phyloP scores from a whole-genome alignment of 2,329 filamentous ascomycete genomes.

The Proliferodiscus dingleyae region DNA sequence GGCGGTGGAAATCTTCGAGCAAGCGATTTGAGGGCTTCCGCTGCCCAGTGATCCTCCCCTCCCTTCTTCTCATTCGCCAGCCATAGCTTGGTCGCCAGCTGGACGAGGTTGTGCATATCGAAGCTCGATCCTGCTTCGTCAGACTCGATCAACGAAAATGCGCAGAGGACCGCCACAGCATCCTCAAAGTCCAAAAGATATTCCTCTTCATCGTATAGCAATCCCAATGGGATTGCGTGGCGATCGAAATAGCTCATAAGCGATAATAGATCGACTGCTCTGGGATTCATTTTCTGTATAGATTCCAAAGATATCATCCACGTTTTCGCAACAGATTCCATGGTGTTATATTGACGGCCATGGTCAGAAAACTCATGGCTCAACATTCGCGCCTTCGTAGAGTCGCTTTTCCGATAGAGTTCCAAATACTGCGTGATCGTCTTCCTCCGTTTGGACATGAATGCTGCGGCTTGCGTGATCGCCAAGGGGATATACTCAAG shows the following conservation, averaged over 20 bases:
- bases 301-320: constrained; percentile 36
- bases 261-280: constrained; percentile 17
- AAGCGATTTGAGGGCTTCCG: neutral
- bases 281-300: constrained; percentile 27
- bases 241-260: constrained; percentile 21
- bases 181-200: constrained; percentile 26
- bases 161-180: constrained; percentile 32
- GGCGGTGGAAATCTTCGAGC: neutral
- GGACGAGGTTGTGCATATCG: constrained; percentile 20
- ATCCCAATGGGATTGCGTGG: constrained; percentile 20
- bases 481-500: constrained; percentile 29
- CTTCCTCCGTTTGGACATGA: constrained; percentile 22
- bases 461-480: constrained; percentile 27
- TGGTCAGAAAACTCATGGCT: constrained; percentile 27
- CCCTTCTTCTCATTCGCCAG: constrained; percentile 1
- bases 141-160: constrained; percentile 35
- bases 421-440: constrained; percentile 36
- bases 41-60: neutral
- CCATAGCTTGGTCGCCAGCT: constrained; percentile 22
- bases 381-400: constrained; percentile 27
- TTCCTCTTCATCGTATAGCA: constrained; percentile 6
- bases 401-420: constrained; percentile 32
- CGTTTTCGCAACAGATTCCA: constrained; percentile 34
- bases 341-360: constrained; percentile 31
- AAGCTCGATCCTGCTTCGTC: constrained; percentile 10